Evolutionary conservation across 805 yeast species (phyloP).

Genomic region (Yamadazyma tumulicola): DNA sequence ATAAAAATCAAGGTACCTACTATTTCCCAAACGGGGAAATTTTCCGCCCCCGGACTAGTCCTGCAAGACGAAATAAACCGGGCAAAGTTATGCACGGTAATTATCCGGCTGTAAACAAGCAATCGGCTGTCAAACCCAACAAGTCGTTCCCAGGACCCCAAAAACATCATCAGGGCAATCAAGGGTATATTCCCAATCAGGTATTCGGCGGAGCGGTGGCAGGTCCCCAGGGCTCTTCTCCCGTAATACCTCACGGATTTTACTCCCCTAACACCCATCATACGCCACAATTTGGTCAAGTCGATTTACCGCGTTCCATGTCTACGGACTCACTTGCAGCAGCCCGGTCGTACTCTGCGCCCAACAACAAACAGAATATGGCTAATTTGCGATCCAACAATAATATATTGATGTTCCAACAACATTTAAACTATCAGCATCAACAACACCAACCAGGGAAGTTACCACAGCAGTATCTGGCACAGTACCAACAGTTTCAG

Average conservation of each 20-base stretch:
- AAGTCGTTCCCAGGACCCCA: not conserved
- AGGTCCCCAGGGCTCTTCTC: too few relatives aligned
- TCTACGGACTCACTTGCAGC: too few relatives aligned
- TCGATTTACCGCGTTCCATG: too few relatives aligned
- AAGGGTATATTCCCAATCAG: slow-evolving; percentile 7
- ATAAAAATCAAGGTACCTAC: slow-evolving; percentile 22
- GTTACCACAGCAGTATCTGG: slow-evolving; percentile 13
- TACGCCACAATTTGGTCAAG: too few relatives aligned
- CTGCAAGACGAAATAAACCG: slow-evolving; percentile 39
- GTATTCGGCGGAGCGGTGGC: slow-evolving; percentile 11
- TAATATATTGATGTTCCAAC: slow-evolving; percentile 15
- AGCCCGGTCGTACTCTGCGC: not conserved
- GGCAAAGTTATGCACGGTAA: slow-evolving; percentile 16
- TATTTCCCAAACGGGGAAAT: slow-evolving; percentile 55
- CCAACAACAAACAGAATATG: too few relatives aligned
- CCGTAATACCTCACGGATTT: too few relatives aligned
- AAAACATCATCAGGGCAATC: slow-evolving; percentile 8
- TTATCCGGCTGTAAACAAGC: slow-evolving; percentile 1
- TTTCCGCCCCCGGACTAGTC: slow-evolving; percentile 44
- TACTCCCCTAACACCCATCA: too few relatives aligned
- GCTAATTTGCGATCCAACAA: not conserved
- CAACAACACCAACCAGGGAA: slow-evolving; percentile 14
- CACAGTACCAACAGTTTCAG: slow-evolving; percentile 15
- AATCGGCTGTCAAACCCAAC: slow-evolving; percentile 2
- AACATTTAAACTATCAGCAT: slow-evolving; percentile 13